Base-by-base conservation (phyloP, 352 stramenopile genomes). In the Phytophthora boehmeriae region DNA sequence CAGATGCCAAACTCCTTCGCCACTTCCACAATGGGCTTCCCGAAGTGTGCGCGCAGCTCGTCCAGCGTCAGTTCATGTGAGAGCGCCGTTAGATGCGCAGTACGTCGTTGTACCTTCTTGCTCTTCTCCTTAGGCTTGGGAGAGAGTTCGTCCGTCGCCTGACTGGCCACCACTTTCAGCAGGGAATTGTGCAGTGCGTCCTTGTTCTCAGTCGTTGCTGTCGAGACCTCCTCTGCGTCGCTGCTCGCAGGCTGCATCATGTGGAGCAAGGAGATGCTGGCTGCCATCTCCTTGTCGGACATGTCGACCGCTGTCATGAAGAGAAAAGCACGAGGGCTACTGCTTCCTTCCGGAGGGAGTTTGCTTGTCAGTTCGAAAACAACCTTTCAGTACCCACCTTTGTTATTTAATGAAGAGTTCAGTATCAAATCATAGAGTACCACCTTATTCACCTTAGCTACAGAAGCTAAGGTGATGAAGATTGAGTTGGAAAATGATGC, bases 1-100 rank as follows among this genome's bases (percentile, higher is more conserved):
- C 80, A 90, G 36, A 90, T 88, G 41, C 83, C 76, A 50, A 92
- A 84, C 41, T 89, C 75, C 17, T 69, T 67, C n/a, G 80, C 80
- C 11, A 90, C 83, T 14, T 90, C 71, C 11, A 86, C 73, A 30
- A 92, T 90, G 11, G 80, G 80, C 27, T 80, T 76, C 45, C 63
- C 77, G 54, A 91, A 91, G 60, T 91, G 74, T 20, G 66, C 68
- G 17, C 83, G 80, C 49, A 92, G 59, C 42, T 89, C 67, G 3
- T 89, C 72, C 25, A 92, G 73, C 42, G 64, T 84, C 20, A 92
- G 68, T 16, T 89, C 78, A 2, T 68, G 62, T 32, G 80, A 80
- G 17, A 89, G 61, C 20, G 69, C 71, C 30, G 45, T 81, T 8
- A 92, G 68, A 19, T 83, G 79, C 41, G 62, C 45, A n/a, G 81